Evolutionary conservation across 1,284 basidiomycete species (phyloP).

Genomic region (Moesziomyces sp.): DNA sequence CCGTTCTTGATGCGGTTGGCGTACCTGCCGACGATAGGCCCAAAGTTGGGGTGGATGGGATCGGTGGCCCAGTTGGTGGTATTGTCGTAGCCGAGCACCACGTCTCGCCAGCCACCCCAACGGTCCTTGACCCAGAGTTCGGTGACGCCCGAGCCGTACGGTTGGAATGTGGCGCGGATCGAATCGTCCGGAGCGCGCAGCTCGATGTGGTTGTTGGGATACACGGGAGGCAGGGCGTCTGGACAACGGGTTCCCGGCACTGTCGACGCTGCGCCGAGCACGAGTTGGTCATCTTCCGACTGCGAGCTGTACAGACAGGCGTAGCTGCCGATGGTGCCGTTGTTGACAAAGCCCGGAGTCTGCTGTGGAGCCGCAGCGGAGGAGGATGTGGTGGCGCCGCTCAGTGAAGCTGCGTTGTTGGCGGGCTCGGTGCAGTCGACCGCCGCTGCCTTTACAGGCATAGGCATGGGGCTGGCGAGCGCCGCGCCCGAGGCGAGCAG

Average conservation of each 20-base stretch:
- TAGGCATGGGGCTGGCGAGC: constrained; percentile 24
- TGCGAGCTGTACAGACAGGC: constrained; percentile 36
- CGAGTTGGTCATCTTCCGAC: constrained; percentile 31
- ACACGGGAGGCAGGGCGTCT: constrained; percentile 44
- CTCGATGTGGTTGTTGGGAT: constrained; percentile 57
- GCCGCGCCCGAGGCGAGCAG: constrained; percentile 24
- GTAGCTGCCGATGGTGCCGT: constrained; percentile 57
- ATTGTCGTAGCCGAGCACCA: constrained; percentile 62
- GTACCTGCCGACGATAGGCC: constrained; percentile 59
- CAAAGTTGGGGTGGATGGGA: constrained; percentile 62
- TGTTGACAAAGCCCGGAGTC: constrained; percentile 59
- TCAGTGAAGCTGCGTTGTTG: neutral
- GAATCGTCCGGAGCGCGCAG: constrained; percentile 58
- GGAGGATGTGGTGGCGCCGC: constrained; percentile 3
- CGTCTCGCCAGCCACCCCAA: constrained; percentile 52
- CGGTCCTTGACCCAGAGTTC: constrained; percentile 64
- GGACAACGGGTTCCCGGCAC: constrained; percentile 30
- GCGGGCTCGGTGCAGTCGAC: constrained; percentile 11
- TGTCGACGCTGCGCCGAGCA: constrained; percentile 32
- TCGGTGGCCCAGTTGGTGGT: constrained; percentile 62
- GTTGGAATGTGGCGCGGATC: constrained; percentile 55
- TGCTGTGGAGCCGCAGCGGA: constrained; percentile 18
- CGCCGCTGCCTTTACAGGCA: constrained; percentile 8
- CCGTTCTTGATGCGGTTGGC: constrained; percentile 65
- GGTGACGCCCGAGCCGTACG: constrained; percentile 55